These are phyloP conservation scores for Sideroxylon spinosum DNA, from an alignment of 179 eudicot species.

Conservation along the genomic window DNA sequence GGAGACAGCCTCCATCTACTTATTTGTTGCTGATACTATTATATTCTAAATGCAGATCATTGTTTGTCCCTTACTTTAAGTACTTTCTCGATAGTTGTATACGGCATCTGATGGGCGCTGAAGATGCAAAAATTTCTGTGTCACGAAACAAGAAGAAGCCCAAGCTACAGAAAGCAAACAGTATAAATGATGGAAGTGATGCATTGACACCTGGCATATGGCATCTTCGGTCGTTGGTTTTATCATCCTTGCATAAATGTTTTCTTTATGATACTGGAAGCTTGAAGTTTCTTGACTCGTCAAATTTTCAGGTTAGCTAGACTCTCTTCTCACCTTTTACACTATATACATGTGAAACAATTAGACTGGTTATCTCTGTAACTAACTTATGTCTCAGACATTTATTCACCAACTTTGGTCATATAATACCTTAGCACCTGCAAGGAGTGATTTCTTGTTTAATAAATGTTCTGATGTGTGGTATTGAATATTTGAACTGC, in stretches of 20 bases:
- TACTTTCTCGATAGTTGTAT: slow-evolving; percentile 65
- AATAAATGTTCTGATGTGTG: slow-evolving; percentile 1
- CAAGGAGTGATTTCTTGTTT: slow-evolving; percentile 1
- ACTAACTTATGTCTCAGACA: not conserved
- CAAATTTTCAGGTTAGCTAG: slow-evolving; percentile 60
- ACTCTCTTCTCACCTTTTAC: not conserved
- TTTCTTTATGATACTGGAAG: slow-evolving; percentile 77
- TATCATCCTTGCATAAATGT: slow-evolving; percentile 82
- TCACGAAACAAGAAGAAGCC: slow-evolving; percentile 71
- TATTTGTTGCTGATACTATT: slow-evolving; percentile 7
- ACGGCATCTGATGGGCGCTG: slow-evolving; percentile 52
- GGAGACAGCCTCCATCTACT: not conserved
- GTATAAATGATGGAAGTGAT: slow-evolving; percentile 23
- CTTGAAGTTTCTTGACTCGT: slow-evolving; percentile 63
- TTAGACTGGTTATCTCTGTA: not conserved
- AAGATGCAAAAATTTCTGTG: slow-evolving; percentile 27
- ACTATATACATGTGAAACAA: not conserved
- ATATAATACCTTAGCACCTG: not conserved
- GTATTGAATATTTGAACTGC: not conserved
- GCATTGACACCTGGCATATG: slow-evolving; percentile 40
- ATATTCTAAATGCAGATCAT: slow-evolving; percentile 44
- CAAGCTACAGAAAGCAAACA: slow-evolving; percentile 38
- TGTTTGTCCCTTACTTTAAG: slow-evolving; percentile 96
- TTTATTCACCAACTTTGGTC: not conserved
- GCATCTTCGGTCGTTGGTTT: slow-evolving; percentile 73